A percentile compares a stretch with the other conserved stretches of the same genome.
Conservation (phyloP, 2,329 filamentous ascomycete species). For the Colletotrichum sp. region DNA sequence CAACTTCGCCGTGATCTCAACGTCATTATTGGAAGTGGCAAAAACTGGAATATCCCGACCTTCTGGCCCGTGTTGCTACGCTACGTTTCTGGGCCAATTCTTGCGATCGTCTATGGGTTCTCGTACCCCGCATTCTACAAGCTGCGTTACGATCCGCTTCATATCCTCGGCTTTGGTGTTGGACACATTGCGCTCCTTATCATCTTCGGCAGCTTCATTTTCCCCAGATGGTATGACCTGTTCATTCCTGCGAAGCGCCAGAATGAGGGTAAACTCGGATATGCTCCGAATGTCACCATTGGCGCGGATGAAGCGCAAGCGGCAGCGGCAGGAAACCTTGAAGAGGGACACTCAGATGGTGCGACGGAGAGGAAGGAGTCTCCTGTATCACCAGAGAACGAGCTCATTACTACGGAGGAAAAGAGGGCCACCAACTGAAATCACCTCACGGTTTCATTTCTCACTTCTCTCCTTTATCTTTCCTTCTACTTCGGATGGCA, state of each 20-base stretch:
- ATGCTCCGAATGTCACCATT: conserved; percentile 20
- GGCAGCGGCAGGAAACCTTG: not conserved
- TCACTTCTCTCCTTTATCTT: not conserved
- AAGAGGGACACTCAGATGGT: not conserved
- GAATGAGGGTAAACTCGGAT: conserved; percentile 45
- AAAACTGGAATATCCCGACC: conserved; percentile 60
- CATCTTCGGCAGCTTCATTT: conserved; percentile 51
- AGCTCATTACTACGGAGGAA: not conserved
- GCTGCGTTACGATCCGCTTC: conserved; percentile 53
- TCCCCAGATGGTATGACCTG: conserved; percentile 59
- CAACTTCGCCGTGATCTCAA: conserved; percentile 62
- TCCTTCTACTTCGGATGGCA: not conserved
- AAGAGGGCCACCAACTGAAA: not conserved
- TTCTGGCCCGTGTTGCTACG: conserved; percentile 57
- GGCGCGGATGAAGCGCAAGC: conserved; percentile 20
- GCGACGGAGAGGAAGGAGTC: not conserved
- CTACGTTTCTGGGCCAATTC: conserved; percentile 53
- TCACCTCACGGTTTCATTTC: not conserved
- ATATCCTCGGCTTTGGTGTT: conserved; percentile 54
- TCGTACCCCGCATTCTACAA: conserved; percentile 55
- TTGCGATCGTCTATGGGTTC: conserved; percentile 58
- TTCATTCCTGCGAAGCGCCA: conserved; percentile 53
- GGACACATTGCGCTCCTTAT: conserved; percentile 51
- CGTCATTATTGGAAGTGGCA: conserved; percentile 54
- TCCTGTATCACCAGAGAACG: not conserved